Base-by-base conservation (phyloP, 257 asterid species). In the Vinca minor region DNA sequence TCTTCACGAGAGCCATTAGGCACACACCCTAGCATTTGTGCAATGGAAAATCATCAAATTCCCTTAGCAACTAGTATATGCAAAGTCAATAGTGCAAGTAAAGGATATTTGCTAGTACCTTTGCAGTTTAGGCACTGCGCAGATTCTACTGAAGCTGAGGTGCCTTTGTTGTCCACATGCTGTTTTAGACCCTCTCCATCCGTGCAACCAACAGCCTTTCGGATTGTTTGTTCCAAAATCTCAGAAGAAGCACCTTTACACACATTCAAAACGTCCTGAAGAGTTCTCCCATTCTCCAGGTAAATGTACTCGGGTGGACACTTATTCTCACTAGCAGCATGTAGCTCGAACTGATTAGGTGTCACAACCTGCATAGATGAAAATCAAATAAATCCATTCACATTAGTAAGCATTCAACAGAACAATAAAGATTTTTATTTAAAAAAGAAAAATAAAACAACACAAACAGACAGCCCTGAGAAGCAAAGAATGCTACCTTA, bases 321-420 rank as follows among this genome's bases (percentile, higher is more conserved):
- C 73, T 84, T 91, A 78, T 83, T 83, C 57, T 78, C 74, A 75
- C 98, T 86, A 52, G 71, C 79, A 0, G 98, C 96, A 66, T 92
- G 98, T 64, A 78, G 32, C 69, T 93, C 98, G 72, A 89, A 93
- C 57, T 79, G 81, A 69, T 78, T 79, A n/a, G 97, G 97, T 13
- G 89, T 82, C 69, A 89, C 75, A 63, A 81, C 85, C 98, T 93
- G 69, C 68, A 80, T 45, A 32, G 35, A 62, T n/a, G 68, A 62
- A 67, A 14, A 71, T 25, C 52, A 60, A 55, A 72, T 69, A 48
- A 80, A 63, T 41, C 65, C 10, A 66, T 53, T 63, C 53, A 68
- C 34, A 64, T 28, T 17, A 46, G 42, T 38, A 38, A 38, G 42
- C 42, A 38, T 38, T 38, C 42, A 38, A 4, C 42, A 38, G 10